Evolutionary conservation across 352 stramenopile species (phyloP).

Genomic region (Phytopythium delawarense): DNA sequence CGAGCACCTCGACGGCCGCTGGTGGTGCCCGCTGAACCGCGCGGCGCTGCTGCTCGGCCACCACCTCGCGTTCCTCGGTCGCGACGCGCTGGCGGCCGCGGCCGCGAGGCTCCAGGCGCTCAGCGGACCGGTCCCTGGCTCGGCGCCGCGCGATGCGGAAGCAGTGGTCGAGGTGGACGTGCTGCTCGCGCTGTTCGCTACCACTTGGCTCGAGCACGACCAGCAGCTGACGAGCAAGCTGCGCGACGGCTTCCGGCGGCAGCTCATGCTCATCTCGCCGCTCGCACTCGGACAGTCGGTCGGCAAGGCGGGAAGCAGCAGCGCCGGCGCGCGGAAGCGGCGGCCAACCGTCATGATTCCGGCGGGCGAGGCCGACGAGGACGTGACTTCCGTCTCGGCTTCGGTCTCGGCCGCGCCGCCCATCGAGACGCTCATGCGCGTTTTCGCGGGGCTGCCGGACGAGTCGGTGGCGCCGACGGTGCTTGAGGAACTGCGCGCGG

Average conservation of each 20-base stretch:
- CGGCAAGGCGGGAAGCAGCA: background rate
- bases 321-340: background rate
- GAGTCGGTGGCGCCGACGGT: slow-evolving; percentile 26
- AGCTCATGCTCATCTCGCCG: slow-evolving; percentile 29
- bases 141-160: background rate
- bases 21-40: slow-evolving; percentile 27
- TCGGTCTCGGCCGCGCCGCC: slow-evolving; percentile 6
- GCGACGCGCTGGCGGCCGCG: slow-evolving; percentile 7
- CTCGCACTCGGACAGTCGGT: slow-evolving; percentile 5
- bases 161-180: slow-evolving; percentile 25
- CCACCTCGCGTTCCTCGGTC: slow-evolving; percentile 36
- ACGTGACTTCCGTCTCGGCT: background rate
- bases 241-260: slow-evolving; percentile 40
- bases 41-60: slow-evolving; percentile 29
- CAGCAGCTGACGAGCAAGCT: slow-evolving; percentile 33
- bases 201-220: slow-evolving; percentile 44
- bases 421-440: slow-evolving; percentile 29
- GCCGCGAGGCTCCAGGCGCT: slow-evolving; percentile 9
- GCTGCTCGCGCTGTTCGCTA: slow-evolving; percentile 43
- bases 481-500: slow-evolving; percentile 33
- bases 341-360: background rate
- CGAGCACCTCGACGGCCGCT: slow-evolving; percentile 15
- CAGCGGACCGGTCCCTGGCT: slow-evolving; percentile 9
- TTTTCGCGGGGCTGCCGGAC: slow-evolving; percentile 20
- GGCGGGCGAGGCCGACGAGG: background rate